A percentile compares a stretch with the other conserved stretches of the same genome.
These are phyloP conservation scores for Dothideomycetidae sp. DNA, from an alignment of 2,329 filamentous ascomycete species.

Conservation along the genomic window DNA sequence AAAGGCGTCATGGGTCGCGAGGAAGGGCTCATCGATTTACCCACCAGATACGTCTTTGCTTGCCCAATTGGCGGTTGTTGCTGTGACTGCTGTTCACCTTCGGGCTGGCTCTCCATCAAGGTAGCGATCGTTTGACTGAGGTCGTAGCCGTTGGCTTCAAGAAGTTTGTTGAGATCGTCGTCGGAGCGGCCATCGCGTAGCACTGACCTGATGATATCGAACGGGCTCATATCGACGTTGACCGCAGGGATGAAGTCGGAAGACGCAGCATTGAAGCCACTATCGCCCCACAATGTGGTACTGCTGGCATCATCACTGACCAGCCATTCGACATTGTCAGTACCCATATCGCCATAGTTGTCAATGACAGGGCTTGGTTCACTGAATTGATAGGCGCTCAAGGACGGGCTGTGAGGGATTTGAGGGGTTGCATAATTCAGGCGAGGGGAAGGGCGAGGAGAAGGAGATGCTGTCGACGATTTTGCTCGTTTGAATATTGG, in stretches of 20 bases:
- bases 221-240: conserved; percentile 86
- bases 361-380: conserved; percentile 70
- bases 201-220: conserved; percentile 93
- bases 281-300: conserved; percentile 61
- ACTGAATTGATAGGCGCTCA: conserved; percentile 93
- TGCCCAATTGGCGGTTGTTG: conserved; percentile 28
- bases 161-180: conserved; percentile 84
- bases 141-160: conserved; percentile 83
- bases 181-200: conserved; percentile 78
- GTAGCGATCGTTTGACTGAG: conserved; percentile 80
- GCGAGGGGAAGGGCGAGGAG: conserved; percentile 80
- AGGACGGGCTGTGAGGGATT: conserved; percentile 83
- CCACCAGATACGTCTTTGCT: conserved; percentile 57
- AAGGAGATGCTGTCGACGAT: conserved; percentile 70
- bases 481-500: conserved; percentile 63
- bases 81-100: conserved; percentile 25
- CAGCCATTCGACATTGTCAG: conserved; percentile 93
- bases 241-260: conserved; percentile 59
- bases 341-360: conserved; percentile 79
- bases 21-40: conserved; percentile 70
- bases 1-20: conserved; percentile 62
- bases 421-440: conserved; percentile 77
- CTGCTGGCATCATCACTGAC: conserved; percentile 71
- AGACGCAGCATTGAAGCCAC: conserved; percentile 61
- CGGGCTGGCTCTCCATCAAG: conserved; percentile 52